Base-by-base conservation (phyloP, 1,284 basidiomycete species). In the Ustilago curta region DNA sequence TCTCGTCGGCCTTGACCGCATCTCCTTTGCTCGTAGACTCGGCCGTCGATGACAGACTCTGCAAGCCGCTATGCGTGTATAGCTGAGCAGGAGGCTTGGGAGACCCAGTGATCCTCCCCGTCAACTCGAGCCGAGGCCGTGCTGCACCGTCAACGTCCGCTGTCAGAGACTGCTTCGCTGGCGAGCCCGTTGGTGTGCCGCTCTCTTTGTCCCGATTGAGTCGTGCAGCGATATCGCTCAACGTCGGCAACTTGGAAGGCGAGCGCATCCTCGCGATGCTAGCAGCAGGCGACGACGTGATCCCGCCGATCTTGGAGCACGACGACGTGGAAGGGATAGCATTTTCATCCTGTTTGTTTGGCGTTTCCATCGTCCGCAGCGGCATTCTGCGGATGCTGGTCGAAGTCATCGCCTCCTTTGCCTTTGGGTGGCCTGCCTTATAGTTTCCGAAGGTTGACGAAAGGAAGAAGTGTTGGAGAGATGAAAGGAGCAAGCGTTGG, bases 221-320 rank as follows among this genome's bases (percentile, higher is more conserved):
- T 27, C 74, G 62, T 5, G 77, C 77, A 25, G 74, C 74, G 37
- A 79, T 76, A n/a, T 79, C 77, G 42, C 74, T 75, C 50, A 79
- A 69, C 6, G 67, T 79, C 0, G 77, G 77, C 51, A 73, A 35
- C 59, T 74, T 78, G 44, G 62, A 66, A 2, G 59, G 62, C 2
- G 71, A 70, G 21, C 62, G 53, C 8, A 49, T 16, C 8, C 40
- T 51, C 11, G 25, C 18, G 4, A 50, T 18, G 14, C 39, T 54
- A 3, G 63, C 42, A 8, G 55, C 45, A 18, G 59, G 52, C 2
- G 60, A 57, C 31, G 59, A 31, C 21, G 53, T 16, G 19, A 9
- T 8, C 23, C 25, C 23, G 27, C 7, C 37, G 19, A 31, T 25
- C n/a, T 12, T 29, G 1, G 63, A 59, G 39, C 59, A 59, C 5